Evolutionary conservation across 371 early-diverging fungal genomes (phyloP).

Genomic region (Caulochytrium protostelioides): DNA sequence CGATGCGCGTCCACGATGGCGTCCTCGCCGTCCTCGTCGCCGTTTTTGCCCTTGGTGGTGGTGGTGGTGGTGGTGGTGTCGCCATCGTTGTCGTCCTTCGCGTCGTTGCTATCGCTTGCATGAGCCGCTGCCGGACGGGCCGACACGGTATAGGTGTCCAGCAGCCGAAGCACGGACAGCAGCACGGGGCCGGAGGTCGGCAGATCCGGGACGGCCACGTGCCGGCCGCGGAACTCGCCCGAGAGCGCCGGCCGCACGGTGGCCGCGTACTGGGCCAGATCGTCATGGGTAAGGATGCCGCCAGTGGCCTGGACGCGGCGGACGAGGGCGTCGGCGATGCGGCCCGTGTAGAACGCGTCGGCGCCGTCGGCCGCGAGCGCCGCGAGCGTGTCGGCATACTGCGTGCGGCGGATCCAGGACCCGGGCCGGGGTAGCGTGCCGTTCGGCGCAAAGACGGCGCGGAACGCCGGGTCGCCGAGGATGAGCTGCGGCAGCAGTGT

Average conservation of each 20-base stretch:
- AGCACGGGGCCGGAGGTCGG: conserved; percentile 63
- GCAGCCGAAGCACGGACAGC: conserved; percentile 61
- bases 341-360: conserved; percentile 66
- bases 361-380: conserved; percentile 59
- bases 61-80: no score
- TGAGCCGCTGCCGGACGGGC: no score
- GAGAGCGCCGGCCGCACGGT: no score
- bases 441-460: conserved; percentile 42
- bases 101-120: conserved; percentile 1
- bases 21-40: no score
- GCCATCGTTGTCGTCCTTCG: no score
- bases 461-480: conserved; percentile 17
- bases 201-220: no score
- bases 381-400: conserved; percentile 59
- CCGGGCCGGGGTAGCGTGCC: conserved; percentile 40
- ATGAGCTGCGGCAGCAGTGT: conserved; percentile 10
- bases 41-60: no score
- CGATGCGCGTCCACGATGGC: no score
- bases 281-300: conserved; percentile 63
- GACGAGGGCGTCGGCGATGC: conserved; percentile 54
- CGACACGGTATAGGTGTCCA: conserved; percentile 75
- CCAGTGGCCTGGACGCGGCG: conserved; percentile 39
- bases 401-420: conserved; percentile 45
- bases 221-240: no score
- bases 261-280: conserved; percentile 49